Evolutionary conservation across 768 basidiomycete species (phyloP), one percentile per base, ranked within the genome.

Genomic region (Leccinum broughii): DNA sequence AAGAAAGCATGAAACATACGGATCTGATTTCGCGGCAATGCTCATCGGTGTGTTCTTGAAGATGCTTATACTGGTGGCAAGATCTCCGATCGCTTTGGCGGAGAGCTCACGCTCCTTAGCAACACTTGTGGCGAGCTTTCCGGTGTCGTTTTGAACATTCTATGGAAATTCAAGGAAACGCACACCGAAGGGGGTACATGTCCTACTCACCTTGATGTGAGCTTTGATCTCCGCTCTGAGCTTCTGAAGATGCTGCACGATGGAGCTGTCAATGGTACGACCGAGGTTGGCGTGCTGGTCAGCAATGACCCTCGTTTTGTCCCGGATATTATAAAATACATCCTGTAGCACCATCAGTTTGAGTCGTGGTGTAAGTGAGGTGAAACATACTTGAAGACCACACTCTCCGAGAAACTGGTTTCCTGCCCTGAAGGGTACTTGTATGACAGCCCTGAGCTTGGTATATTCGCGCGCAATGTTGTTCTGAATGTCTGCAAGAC

Each of bases 371-470:
- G 11, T n/a, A 51, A 49, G 55, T 22, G 39, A 57, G 50, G 51
- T 9, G 59, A 34, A 65, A 57, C 80, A 35, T 60, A 84, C 88
- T 83, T 95, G 93, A 53, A 99, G 78, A 52, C 97, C 96, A 13
- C 92, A 93, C 74, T 98, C 95, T n/a, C 97, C 97, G 4, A 99
- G 81, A 72, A 99, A 99, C 78, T 98, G 96, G 76, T 97, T 96
- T 7, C 95, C 95, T 3, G 92, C 85, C 37, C 89, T 81, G 79
- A 99, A 98, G 0, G 97, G 97, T 0, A 98, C 96, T 73, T 99
- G 96, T 61, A 99, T 96, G 62, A 98, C 93, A 2, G 89, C 93
- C 10, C 92, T 91, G 49, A 99, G 86, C 73, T 96, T 95, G 6
- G 89, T 91, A 70, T 98, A 83, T 76, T 98, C 96, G 62, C 86